A percentile compares a stretch with the other conserved stretches of the same genome.
These are phyloP conservation scores for Termitomyces sp. DNA, from an alignment of 768 basidiomycete genomes.

Conservation along the genomic window DNA sequence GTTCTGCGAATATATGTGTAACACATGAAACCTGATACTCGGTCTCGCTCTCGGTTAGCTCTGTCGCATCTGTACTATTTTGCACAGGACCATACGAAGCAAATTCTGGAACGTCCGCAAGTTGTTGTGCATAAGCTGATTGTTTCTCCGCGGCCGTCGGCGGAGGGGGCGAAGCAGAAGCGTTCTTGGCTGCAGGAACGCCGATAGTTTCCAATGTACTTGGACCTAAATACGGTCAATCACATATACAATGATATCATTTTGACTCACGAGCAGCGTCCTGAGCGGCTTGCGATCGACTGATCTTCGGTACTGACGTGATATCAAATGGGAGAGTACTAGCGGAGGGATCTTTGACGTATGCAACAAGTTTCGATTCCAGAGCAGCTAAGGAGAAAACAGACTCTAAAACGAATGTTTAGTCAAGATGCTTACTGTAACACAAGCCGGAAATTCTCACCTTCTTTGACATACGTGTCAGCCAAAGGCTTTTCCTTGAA, in stretches of 20 bases:
- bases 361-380: conserved; percentile 89
- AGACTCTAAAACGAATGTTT: conserved; percentile 57
- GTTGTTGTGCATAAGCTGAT: conserved; percentile 82
- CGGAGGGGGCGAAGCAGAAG: conserved; percentile 56
- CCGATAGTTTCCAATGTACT: conserved; percentile 84
- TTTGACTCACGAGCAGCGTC: conserved; percentile 72
- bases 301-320: conserved; percentile 87
- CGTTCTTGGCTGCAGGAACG: conserved; percentile 57
- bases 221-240: conserved; percentile 49
- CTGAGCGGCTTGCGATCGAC: conserved; percentile 85
- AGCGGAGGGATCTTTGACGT: conserved; percentile 80
- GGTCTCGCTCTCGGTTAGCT: conserved; percentile 94
- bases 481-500: conserved; percentile 78
- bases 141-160: conserved; percentile 86
- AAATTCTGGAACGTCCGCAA: conserved; percentile 84
- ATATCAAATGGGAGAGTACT: conserved; percentile 75
- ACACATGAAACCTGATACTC: conserved; percentile 97
- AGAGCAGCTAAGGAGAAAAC: conserved; percentile 88
- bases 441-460: conserved; percentile 31
- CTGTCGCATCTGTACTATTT: conserved; percentile 79
- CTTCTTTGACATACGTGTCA: conserved; percentile 88
- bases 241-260: not conserved
- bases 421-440: conserved; percentile 2
- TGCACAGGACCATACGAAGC: conserved; percentile 79
- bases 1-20: conserved; percentile 94